These are phyloP conservation scores for Saccharomyces hybrid DNA, from an alignment of 1,139 yeast species.

Conservation along the genomic window DNA sequence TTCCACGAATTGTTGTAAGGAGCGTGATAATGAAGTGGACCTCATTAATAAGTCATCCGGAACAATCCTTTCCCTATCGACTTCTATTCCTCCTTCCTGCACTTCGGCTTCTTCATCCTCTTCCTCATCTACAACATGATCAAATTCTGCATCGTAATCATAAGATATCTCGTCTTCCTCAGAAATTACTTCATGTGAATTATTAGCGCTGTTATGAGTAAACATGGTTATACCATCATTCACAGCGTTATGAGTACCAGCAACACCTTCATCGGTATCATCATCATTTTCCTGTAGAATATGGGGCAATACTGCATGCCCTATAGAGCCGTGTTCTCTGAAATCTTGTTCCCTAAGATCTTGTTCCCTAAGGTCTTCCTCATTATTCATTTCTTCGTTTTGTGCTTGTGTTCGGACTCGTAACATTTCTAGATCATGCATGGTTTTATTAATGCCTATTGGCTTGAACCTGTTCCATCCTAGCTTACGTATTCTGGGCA, in stretches of 20 bases:
- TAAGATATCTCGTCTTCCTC: conserved; percentile 16
- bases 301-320: background rate
- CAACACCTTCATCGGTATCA: conserved; percentile 3
- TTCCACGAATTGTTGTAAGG: conserved; percentile 22
- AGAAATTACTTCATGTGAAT: conserved; percentile 5
- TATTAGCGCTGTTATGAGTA: background rate
- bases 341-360: background rate
- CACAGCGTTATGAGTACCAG: conserved; percentile 4
- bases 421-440: conserved; percentile 13
- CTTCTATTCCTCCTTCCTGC: background rate
- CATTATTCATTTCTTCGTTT: conserved; percentile 1
- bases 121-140: conserved; percentile 16
- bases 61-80: background rate
- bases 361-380: background rate
- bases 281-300: conserved; percentile 11
- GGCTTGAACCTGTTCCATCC: conserved; percentile 23
- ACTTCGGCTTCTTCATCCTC: conserved; percentile 10
- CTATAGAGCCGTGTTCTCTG: background rate
- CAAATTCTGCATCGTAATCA: conserved; percentile 19
- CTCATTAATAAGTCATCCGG: background rate
- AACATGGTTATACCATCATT: background rate
- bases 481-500: conserved; percentile 13
- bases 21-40: background rate
- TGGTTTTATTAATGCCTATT: conserved; percentile 22
- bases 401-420: background rate